Base-by-base conservation (phyloP, 306 rosid species). In the Vigna unguiculata region DNA sequence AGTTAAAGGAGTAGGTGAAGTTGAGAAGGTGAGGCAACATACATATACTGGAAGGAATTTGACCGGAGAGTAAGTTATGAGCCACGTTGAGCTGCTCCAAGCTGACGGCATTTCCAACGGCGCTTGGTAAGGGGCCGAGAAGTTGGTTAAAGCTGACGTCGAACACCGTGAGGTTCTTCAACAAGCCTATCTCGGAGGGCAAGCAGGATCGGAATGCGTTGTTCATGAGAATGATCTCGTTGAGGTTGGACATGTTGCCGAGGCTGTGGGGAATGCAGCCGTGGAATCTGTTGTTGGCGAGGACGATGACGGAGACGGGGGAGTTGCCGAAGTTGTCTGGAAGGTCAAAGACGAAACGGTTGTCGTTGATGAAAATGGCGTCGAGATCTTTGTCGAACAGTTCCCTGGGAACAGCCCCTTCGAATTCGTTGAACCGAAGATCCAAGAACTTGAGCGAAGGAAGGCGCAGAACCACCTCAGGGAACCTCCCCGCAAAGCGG, bases 1-100 rank as follows among this genome's bases (percentile, higher is more conserved):
- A 96, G 79, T 96, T 96, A 69, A 85, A 78, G 1, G 98, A 91
- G 82, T 64, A 96, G 0, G 98, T 96, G n/a, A 96, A 96, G 88
- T 96, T 96, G 86, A 86, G 74, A 11, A 96, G 83, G 22, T 84
- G 87, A 11, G 98, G 98, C 74, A 96, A 10, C 68, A 75, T 71
- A 70, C 99, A 96, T 28, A 92, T 87, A 32, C 93, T 81, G 1
- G 79, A 77, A 0, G 98, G 99, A 49, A 96, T 92, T n/a, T 77
- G 75, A 65, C 98, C 84, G 14, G 86, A 77, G 4, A 83, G 72
- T 12, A 72, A 1, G 74, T 93, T 93, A 36, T 86, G 86, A 13
- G 91, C 93, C 16, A 89, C 94, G 70, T 89, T 66, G 51, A 89
- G 78, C 84, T 82, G 78, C 80, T 87, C 94, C 81, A 93, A 47